phyloP scores from a whole-genome alignment of 768 basidiomycete genomes.

The Rhodotorula diobovata region DNA sequence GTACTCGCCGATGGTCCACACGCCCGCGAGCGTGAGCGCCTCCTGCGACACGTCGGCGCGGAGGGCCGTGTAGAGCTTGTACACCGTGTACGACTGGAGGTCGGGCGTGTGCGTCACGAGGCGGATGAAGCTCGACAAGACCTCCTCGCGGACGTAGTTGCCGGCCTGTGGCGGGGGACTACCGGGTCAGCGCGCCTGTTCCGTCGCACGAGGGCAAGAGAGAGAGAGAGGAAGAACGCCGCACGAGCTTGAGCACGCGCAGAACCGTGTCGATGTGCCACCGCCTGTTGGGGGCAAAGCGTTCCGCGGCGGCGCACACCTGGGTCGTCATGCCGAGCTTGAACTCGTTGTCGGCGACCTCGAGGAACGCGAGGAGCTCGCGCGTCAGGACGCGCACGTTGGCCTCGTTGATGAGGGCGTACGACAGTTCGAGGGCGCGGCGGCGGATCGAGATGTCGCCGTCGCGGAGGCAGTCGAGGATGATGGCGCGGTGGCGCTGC shows the following conservation, averaged over 20 bases:
- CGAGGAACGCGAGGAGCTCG: slow-evolving; percentile 90
- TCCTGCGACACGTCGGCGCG: slow-evolving; percentile 92
- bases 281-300: slow-evolving; percentile 93
- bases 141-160: slow-evolving; percentile 95
- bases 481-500: slow-evolving; percentile 94
- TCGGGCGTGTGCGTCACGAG: slow-evolving; percentile 96
- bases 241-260: slow-evolving; percentile 79
- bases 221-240: slow-evolving; percentile 38
- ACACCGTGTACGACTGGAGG: slow-evolving; percentile 89
- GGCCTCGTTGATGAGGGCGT: slow-evolving; percentile 89
- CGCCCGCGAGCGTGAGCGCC: slow-evolving; percentile 81
- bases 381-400: slow-evolving; percentile 88
- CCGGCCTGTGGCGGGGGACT: slow-evolving; percentile 62
- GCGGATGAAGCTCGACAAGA: slow-evolving; percentile 88
- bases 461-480: slow-evolving; percentile 98
- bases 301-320: slow-evolving; percentile 88
- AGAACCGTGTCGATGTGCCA: slow-evolving; percentile 99
- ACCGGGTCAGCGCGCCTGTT: neutral
- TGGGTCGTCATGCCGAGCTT: slow-evolving; percentile 97
- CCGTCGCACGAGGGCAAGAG: too few species aligned
- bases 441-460: slow-evolving; percentile 98
- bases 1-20: slow-evolving; percentile 96
- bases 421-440: slow-evolving; percentile 91
- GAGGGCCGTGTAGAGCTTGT: slow-evolving; percentile 80
- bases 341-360: slow-evolving; percentile 98